phyloP scores from a whole-genome alignment of 768 basidiomycete species.

The Lentinula detonsa region DNA sequence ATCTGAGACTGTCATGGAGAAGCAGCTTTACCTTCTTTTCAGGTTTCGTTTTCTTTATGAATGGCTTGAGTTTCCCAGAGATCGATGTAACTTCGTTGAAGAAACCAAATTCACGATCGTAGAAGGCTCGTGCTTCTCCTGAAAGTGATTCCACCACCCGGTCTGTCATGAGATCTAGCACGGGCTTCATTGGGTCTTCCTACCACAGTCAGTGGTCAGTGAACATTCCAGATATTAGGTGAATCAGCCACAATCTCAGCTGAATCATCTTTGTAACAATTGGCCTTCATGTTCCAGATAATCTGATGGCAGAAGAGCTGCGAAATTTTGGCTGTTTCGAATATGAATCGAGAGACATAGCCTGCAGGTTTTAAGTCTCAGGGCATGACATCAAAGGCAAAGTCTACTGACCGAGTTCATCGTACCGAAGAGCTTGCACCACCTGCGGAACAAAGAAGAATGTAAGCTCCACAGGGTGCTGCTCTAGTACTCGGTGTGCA shows the following conservation, averaged over 20 bases:
- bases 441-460: conserved; percentile 99
- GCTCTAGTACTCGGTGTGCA: conserved; percentile 89
- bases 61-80: conserved; percentile 95
- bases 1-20: neutral
- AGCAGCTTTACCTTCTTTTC: conserved; percentile 79
- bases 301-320: conserved; percentile 99
- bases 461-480: conserved; percentile 89
- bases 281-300: conserved; percentile 99
- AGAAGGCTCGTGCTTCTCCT: conserved; percentile 83
- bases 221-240: neutral
- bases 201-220: conserved; percentile 21
- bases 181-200: conserved; percentile 95
- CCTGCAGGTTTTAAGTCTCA: conserved; percentile 37
- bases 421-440: conserved; percentile 90
- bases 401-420: conserved; percentile 63
- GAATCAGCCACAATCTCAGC: conserved; percentile 64
- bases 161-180: conserved; percentile 82
- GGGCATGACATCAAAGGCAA: neutral
- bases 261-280: conserved; percentile 88
- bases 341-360: conserved; percentile 92
- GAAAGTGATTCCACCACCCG: conserved; percentile 81
- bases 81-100: conserved; percentile 97
- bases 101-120: conserved; percentile 92
- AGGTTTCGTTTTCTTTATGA: conserved; percentile 88
- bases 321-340: conserved; percentile 95